Conservation (phyloP, 176 grass and related monocot species). For the Echinochloa phyllopogon region DNA sequence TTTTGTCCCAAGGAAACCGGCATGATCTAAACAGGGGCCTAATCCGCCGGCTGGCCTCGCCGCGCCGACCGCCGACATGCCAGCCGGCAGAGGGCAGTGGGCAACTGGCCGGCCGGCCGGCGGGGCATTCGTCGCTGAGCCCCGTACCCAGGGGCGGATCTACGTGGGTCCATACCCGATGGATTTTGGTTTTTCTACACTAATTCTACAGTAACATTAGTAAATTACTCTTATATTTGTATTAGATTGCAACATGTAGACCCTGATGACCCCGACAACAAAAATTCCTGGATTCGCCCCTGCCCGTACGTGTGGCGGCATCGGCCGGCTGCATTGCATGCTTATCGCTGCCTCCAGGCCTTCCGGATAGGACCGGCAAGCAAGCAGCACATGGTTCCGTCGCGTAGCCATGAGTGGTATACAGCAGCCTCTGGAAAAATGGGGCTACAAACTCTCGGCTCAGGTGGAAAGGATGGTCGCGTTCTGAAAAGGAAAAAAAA, state of each 20-base stretch:
- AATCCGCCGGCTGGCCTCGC: background rate
- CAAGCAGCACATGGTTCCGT: constrained; percentile 7
- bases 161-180: too few relatives aligned
- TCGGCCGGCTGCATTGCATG: background rate
- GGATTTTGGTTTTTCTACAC: too few relatives aligned
- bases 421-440: background rate
- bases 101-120: background rate
- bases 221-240: too few relatives aligned
- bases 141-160: too few relatives aligned
- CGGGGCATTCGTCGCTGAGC: background rate
- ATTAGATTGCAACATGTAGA: too few relatives aligned
- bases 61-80: constrained; percentile 32
- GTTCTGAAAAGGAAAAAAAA: too few relatives aligned
- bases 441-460: background rate
- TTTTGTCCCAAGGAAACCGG: background rate
- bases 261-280: too few relatives aligned
- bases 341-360: background rate
- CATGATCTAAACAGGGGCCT: background rate
- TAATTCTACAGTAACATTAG: too few relatives aligned
- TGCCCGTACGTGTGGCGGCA: too few relatives aligned
- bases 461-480: too few relatives aligned
- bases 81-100: background rate
- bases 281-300: too few relatives aligned
- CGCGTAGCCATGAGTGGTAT: background rate
- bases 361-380: background rate